These are phyloP conservation scores for Begonia peltatifolia DNA, from an alignment of 306 rosid species.

Conservation along the genomic window DNA sequence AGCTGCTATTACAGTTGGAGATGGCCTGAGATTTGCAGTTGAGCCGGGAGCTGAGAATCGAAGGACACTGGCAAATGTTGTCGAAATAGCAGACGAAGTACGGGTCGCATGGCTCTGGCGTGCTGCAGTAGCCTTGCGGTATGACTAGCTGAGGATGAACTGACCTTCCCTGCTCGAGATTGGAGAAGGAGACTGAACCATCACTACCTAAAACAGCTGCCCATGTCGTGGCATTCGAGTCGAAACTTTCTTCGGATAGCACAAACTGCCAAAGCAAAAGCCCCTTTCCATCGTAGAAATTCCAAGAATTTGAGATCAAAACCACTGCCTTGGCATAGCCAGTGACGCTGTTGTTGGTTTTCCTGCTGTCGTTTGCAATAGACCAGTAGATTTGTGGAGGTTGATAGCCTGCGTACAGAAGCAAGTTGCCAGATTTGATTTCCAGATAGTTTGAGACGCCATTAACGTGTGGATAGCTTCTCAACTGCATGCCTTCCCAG, in stretches of 20 bases:
- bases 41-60: conserved; percentile 7
- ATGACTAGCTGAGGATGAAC: conserved; percentile 11
- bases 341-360: not conserved
- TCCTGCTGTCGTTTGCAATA: conserved; percentile 20
- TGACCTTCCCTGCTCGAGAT: conserved; percentile 14
- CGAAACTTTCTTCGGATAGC: conserved; percentile 4
- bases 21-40: conserved; percentile 13
- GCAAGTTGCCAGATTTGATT: conserved; percentile 22
- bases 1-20: conserved; percentile 15
- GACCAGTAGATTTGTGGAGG: conserved; percentile 48
- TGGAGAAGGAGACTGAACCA: conserved; percentile 8
- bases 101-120: conserved; percentile 27
- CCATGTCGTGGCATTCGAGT: conserved; percentile 12
- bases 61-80: conserved; percentile 18
- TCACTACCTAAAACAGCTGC: conserved; percentile 16
- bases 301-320: conserved; percentile 26
- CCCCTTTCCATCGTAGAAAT: conserved; percentile 23
- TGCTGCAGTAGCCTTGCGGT: conserved; percentile 18
- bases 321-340: conserved; percentile 18
- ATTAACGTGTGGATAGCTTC: conserved; percentile 18
- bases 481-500: conserved; percentile 29
- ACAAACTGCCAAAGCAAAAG: conserved; percentile 29
- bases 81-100: conserved; percentile 14
- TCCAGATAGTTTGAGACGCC: conserved; percentile 22
- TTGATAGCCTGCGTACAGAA: conserved; percentile 26